These are phyloP conservation scores for Neoboletus magnificus DNA, from an alignment of 768 basidiomycete genomes.

Conservation along the genomic window DNA sequence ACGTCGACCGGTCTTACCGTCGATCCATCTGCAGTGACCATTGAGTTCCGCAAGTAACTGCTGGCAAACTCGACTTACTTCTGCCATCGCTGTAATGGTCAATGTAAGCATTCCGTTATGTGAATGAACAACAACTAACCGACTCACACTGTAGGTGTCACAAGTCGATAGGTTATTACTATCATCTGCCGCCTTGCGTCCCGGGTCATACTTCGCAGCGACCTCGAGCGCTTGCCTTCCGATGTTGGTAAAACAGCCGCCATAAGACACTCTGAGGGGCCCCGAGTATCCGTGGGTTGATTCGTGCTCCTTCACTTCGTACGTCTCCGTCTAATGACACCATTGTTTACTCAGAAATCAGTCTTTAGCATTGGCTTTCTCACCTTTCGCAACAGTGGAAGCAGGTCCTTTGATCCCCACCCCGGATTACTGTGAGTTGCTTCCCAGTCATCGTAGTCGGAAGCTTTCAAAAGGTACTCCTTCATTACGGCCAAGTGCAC, in stretches of 20 bases:
- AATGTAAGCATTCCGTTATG: background rate
- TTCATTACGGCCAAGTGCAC: background rate
- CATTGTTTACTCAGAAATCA: background rate
- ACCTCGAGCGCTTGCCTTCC: slow-evolving; percentile 46
- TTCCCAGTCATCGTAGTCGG: slow-evolving; percentile 47
- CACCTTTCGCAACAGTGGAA: slow-evolving; percentile 27
- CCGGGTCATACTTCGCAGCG: slow-evolving; percentile 45
- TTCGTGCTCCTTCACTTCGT: slow-evolving; percentile 12
- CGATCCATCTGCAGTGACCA: slow-evolving; percentile 45
- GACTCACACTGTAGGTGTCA: slow-evolving; percentile 48
- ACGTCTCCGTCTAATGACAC: slow-evolving; percentile 18
- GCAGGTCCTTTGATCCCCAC: slow-evolving; percentile 27
- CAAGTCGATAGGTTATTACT: slow-evolving; percentile 42
- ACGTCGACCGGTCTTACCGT: slow-evolving; percentile 47
- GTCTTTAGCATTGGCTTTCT: background rate
- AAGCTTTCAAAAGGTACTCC: slow-evolving; percentile 27
- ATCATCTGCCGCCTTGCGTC: slow-evolving; percentile 42
- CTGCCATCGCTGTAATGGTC: slow-evolving; percentile 44
- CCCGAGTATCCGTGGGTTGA: slow-evolving; percentile 24
- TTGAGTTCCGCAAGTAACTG: background rate
- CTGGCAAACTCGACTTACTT: slow-evolving; percentile 36
- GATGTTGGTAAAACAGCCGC: slow-evolving; percentile 37
- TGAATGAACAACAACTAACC: background rate
- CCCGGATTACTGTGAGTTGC: slow-evolving; percentile 10
- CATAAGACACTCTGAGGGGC: slow-evolving; percentile 22